phyloP scores from a whole-genome alignment of 352 stramenopile species.

The Pythium apleroticum region DNA sequence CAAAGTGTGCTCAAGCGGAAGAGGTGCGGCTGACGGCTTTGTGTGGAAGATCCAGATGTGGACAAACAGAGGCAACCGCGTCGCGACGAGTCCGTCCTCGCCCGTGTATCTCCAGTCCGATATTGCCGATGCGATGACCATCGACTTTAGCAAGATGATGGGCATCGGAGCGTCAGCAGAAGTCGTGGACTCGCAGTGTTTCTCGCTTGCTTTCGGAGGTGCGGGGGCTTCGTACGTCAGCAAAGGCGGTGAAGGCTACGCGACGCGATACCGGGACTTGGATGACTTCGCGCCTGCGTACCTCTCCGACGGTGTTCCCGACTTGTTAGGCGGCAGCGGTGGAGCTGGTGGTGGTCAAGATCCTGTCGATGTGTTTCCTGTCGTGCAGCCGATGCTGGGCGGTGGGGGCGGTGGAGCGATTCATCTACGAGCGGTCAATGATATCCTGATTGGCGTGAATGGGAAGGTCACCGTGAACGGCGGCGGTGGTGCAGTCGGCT shows the following conservation, averaged over 20 bases:
- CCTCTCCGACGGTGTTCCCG: conserved; percentile 48
- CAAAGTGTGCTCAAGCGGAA: conserved; percentile 83
- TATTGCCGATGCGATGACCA: conserved; percentile 35
- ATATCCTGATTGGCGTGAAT: conserved; percentile 88
- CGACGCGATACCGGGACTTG: conserved; percentile 17
- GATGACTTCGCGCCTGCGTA: conserved; percentile 33
- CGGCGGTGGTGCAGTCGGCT: conserved; percentile 44
- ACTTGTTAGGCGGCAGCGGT: conserved; percentile 91
- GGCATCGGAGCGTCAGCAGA: conserved; percentile 54
- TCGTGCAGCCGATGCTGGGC: conserved; percentile 73
- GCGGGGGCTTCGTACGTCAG: conserved; percentile 67
- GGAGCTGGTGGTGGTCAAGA: conserved; percentile 82
- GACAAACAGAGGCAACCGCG: conserved; percentile 81
- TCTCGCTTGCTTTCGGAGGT: conserved; percentile 91
- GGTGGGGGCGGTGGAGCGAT: conserved; percentile 89
- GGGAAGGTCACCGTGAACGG: conserved; percentile 81
- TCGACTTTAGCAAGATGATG: conserved; percentile 42
- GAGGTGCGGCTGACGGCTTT: conserved; percentile 72
- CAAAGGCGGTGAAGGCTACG: conserved; percentile 58
- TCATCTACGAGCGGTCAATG: conserved; percentile 91
- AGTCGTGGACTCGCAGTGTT: conserved; percentile 71
- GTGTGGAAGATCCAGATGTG: conserved; percentile 93
- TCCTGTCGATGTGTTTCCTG: conserved; percentile 77
- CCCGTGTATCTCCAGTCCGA: conserved; percentile 30
- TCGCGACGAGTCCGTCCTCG: conserved; percentile 76